Percentiles rank a stretch among this genome's conserved stretches.
These are phyloP conservation scores for Apium graveolens DNA, from an alignment of 129 eudicot species.

Conservation along the genomic window DNA sequence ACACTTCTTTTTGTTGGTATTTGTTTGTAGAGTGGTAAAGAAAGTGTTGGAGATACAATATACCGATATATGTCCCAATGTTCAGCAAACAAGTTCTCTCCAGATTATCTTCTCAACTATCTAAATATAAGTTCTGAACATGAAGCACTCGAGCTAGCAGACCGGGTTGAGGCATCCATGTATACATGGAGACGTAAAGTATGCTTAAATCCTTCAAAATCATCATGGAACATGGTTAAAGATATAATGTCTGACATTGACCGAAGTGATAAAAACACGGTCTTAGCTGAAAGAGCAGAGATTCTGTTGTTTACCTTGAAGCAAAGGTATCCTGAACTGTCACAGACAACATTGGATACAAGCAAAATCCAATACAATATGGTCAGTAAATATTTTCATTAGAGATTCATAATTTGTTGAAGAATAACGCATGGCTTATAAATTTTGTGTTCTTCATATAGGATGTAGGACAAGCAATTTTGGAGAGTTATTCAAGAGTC, in stretches of 20 bases:
- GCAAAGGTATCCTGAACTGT: conserved; percentile 82
- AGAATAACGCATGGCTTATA: background rate
- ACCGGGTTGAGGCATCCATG: conserved; percentile 85
- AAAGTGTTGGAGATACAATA: conserved; percentile 69
- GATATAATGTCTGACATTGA: conserved; percentile 66
- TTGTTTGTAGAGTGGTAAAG: conserved; percentile 65
- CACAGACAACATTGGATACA: conserved; percentile 86
- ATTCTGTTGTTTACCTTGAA: conserved; percentile 68
- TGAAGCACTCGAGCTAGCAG: conserved; percentile 91
- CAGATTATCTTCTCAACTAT: conserved; percentile 60
- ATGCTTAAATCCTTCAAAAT: conserved; percentile 50
- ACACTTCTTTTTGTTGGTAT: background rate
- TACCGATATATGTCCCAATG: conserved; percentile 52
- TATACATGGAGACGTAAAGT: conserved; percentile 91
- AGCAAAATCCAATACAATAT: conserved; percentile 88
- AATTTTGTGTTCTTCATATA: conserved; percentile 24
- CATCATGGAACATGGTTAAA: conserved; percentile 85
- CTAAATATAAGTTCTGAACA: conserved; percentile 71
- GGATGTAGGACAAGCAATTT: conserved; percentile 95
- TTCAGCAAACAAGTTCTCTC: conserved; percentile 52
- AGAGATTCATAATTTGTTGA: background rate
- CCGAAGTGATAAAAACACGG: conserved; percentile 62
- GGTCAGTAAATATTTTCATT: conserved; percentile 19
- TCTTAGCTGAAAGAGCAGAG: conserved; percentile 72
- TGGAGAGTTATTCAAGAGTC: conserved; percentile 93